Evolutionary conservation across 23 red algal genomes (phyloP).

Genomic region (Gracilaria caudata): DNA sequence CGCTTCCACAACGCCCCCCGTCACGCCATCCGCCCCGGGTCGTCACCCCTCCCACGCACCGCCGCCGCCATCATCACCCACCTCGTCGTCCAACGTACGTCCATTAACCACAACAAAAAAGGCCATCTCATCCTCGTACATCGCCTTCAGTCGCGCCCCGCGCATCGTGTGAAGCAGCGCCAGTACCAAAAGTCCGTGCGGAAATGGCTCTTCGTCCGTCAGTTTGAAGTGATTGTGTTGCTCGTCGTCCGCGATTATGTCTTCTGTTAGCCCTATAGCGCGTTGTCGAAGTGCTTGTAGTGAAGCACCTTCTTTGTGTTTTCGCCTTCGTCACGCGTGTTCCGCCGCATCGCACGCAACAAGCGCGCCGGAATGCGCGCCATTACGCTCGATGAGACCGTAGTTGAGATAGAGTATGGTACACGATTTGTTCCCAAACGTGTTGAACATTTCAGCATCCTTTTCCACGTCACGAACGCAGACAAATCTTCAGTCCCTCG

Average conservation of each 20-base stretch:
- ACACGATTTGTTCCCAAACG: slow-evolving; percentile 21
- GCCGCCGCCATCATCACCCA: not conserved
- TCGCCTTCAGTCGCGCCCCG: not conserved
- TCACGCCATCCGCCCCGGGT: no score
- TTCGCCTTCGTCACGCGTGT: not conserved
- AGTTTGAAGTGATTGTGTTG: slow-evolving; percentile 20
- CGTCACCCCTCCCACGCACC: not conserved
- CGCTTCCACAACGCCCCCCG: no score
- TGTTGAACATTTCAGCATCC: slow-evolving; percentile 52
- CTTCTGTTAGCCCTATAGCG: not conserved
- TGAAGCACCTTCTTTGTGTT: not conserved
- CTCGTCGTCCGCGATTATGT: not conserved
- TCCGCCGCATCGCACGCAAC: not conserved
- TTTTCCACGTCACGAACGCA: slow-evolving; percentile 1
- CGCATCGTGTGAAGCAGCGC: not conserved
- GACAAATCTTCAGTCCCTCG: slow-evolving; percentile 12
- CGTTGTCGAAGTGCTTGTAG: not conserved
- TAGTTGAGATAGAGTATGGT: slow-evolving; percentile 40
- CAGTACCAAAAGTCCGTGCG: slow-evolving; percentile 12
- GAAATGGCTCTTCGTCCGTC: slow-evolving; percentile 11
- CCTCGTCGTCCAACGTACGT: not conserved
- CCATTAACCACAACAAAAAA: no score
- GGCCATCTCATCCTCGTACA: slow-evolving; percentile 6
- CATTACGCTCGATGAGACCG: slow-evolving; percentile 33
- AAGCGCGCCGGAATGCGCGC: slow-evolving; percentile 13